A percentile compares a stretch with the other conserved stretches of the same genome.
phyloP scores from a whole-genome alignment of 306 rosid species.

The Prunus salicina region DNA sequence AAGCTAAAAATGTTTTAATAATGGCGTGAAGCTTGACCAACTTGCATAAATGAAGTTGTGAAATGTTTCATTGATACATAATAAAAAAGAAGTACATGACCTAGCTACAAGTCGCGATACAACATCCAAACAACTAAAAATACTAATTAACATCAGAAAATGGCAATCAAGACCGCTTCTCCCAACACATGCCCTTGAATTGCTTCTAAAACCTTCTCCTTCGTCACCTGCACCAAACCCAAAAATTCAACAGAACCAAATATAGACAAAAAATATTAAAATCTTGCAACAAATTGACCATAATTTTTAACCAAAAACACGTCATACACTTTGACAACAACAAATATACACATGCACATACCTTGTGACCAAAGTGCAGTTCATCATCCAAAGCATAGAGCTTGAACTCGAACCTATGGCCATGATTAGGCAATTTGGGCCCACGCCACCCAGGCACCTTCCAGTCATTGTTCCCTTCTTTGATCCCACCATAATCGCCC shows the following conservation, averaged over 20 bases:
- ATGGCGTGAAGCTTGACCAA: too few relatives aligned
- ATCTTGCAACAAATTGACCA: too few relatives aligned
- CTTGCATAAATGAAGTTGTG: too few relatives aligned
- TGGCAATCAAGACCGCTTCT: constrained; percentile 54
- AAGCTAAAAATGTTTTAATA: too few relatives aligned
- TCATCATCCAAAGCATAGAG: constrained; percentile 75
- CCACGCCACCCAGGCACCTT: constrained; percentile 82
- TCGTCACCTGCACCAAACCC: constrained; percentile 48
- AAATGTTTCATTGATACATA: too few relatives aligned
- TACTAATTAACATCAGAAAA: constrained; percentile 23
- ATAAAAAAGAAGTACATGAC: neutral
- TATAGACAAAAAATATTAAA: neutral
- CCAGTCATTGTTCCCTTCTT: constrained; percentile 65
- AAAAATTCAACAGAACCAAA: neutral
- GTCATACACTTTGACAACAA: too few relatives aligned
- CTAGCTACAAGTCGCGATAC: neutral
- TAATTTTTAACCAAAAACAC: too few relatives aligned
- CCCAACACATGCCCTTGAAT: constrained; percentile 68
- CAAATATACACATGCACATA: neutral
- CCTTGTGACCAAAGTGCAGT: constrained; percentile 70
- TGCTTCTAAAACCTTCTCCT: constrained; percentile 65
- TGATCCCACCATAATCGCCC: constrained; percentile 39
- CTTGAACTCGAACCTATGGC: constrained; percentile 65
- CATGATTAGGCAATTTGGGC: constrained; percentile 58
- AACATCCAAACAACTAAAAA: neutral